A percentile compares a stretch with the other conserved stretches of the same genome.
Conservation (phyloP, 2,329 filamentous ascomycete species). For the Fusarium tanahbumbuense region DNA sequence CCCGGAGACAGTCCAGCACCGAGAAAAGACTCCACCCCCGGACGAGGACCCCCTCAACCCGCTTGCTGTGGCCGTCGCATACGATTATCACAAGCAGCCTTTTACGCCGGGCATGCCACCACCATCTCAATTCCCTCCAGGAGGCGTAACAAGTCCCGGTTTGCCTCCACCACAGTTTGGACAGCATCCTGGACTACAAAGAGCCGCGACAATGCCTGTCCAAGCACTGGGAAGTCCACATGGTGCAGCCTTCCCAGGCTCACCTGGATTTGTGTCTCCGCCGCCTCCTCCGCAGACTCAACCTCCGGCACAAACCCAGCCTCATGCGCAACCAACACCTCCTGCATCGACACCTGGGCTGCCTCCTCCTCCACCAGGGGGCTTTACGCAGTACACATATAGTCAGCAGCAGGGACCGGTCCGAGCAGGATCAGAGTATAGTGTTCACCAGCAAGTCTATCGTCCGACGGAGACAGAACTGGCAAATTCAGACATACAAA, state of each 20-base stretch:
- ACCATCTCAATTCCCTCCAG: slow-evolving; percentile 58
- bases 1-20: slow-evolving; percentile 75
- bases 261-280: slow-evolving; percentile 58
- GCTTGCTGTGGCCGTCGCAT: slow-evolving; percentile 66
- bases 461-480: slow-evolving; percentile 73
- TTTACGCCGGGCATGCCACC: slow-evolving; percentile 66
- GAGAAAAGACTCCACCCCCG: slow-evolving; percentile 84
- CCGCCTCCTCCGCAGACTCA: slow-evolving; percentile 47
- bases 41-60: slow-evolving; percentile 71
- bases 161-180: slow-evolving; percentile 58
- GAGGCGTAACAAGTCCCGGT: slow-evolving; percentile 56
- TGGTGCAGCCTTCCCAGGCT: slow-evolving; percentile 58
- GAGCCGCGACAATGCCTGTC: slow-evolving; percentile 63
- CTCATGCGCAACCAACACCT: slow-evolving; percentile 48
- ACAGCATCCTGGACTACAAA: slow-evolving; percentile 59
- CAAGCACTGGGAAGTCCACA: slow-evolving; percentile 59
- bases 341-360: slow-evolving; percentile 53
- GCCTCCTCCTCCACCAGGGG: slow-evolving; percentile 61
- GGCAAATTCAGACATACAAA: slow-evolving; percentile 48
- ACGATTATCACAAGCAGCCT: slow-evolving; percentile 65
- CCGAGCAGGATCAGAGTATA: slow-evolving; percentile 59
- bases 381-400: slow-evolving; percentile 67
- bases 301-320: slow-evolving; percentile 47
- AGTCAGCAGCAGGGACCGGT: slow-evolving; percentile 36
- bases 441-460: slow-evolving; percentile 76